These are phyloP conservation scores for Lichtheimia ornata DNA, from an alignment of 371 early-diverging fungal genomes.

Conservation along the genomic window DNA sequence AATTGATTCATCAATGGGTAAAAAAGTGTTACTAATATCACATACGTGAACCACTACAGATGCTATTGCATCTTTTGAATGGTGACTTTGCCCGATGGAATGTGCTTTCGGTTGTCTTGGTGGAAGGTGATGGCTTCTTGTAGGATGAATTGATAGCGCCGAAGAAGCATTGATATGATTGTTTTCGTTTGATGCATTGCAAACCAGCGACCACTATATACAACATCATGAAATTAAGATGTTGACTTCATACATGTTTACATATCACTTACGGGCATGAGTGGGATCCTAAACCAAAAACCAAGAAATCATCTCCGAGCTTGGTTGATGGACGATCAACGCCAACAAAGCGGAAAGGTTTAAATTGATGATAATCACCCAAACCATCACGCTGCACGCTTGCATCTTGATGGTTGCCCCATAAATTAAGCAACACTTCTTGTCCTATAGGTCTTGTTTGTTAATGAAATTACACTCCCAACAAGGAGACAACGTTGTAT, in stretches of 20 bases:
- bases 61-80: neutral
- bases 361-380: slow-evolving; percentile 29
- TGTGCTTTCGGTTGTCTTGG: too few relatives aligned
- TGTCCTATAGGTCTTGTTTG: neutral
- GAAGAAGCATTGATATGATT: slow-evolving; percentile 15
- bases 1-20: too few relatives aligned
- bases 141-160: slow-evolving; percentile 7
- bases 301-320: slow-evolving; percentile 35
- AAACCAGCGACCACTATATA: slow-evolving; percentile 20
- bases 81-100: slow-evolving; percentile 3
- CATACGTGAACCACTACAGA: too few relatives aligned
- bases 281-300: slow-evolving; percentile 57
- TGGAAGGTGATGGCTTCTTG: slow-evolving; percentile 5
- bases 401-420: slow-evolving; percentile 2
- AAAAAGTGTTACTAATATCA: too few relatives aligned
- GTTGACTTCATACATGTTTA: neutral
- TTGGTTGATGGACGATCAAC: slow-evolving; percentile 36
- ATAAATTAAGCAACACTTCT: neutral
- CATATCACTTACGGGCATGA: slow-evolving; percentile 21
- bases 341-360: slow-evolving; percentile 48
- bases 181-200: slow-evolving; percentile 25
- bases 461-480: too few relatives aligned
- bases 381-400: neutral
- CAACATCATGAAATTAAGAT: neutral
- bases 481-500: slow-evolving; percentile 10